Base-by-base conservation (phyloP, 2,329 filamentous ascomycete genomes). In the Chalaropsis thielavioides region DNA sequence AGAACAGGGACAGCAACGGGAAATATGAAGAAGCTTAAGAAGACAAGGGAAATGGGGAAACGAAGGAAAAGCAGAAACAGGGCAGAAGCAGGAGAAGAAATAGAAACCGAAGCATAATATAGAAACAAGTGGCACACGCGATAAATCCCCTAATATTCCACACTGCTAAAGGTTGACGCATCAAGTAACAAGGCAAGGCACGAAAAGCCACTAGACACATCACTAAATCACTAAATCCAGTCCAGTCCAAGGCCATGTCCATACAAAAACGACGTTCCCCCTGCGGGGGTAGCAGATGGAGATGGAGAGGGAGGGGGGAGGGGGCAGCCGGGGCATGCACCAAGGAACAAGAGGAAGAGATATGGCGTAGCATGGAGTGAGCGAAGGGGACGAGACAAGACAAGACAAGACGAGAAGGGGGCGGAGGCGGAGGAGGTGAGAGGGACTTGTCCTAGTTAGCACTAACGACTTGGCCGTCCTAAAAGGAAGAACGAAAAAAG, bases 91-190 rank as follows among this genome's bases (percentile, higher is more conserved):
- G 54, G 38, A 58, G 15, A 51, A 44, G 35, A 63, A 56, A 56
- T 56, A 58, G 35, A 49, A 44, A 49, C n/a, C 43, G 27, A 19
- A 24, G n/a, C 35, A 62, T 58, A 56, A 46, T 35, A 58, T 58
- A 58, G 54, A 15, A 58, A 58, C 54, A 58, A 58, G 54, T 35
- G 54, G 54, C 54, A 35, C 54, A 58, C 54, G 31, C 54, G 54
- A 58, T 58, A 58, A 58, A 58, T 38, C 38, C 27, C 31, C 8
- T 58, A 58, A 35, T 58, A 58, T 58, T 58, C 54, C 24, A 15
- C 31, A 11, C 46, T 27, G 46, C 46, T 51, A 51, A 51, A 51
- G 15, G 19, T 11, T 15, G 46, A 24, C 24, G 46, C 46, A 11
- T 24, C 11, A 22, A 31, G 31, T 27, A 11, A 17, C 10, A 19